Evolutionary conservation across 768 basidiomycete genomes (phyloP).

Genomic region (Naganishia kalamii): DNA sequence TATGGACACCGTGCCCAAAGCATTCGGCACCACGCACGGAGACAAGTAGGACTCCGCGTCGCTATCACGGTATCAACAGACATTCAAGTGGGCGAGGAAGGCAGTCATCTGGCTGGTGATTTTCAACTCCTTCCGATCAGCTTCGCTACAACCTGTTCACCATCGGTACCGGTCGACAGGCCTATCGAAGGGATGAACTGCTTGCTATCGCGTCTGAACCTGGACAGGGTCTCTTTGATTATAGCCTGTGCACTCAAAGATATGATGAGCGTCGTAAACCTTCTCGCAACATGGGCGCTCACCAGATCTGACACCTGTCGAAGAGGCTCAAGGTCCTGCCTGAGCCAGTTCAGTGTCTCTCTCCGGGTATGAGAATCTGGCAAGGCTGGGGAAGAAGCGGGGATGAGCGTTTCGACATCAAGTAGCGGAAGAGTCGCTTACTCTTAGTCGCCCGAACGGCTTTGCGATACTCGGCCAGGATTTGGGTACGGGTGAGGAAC

Average conservation of each 20-base stretch:
- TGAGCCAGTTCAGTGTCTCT: conserved; percentile 43
- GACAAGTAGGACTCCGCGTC: too few relatives aligned
- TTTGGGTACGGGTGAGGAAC: conserved; percentile 11
- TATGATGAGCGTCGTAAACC: background rate
- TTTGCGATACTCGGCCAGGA: conserved; percentile 6
- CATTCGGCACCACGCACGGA: too few relatives aligned
- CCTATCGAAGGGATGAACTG: conserved; percentile 37
- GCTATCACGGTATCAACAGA: too few relatives aligned
- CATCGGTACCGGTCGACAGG: conserved; percentile 24
- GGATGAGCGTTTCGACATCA: background rate
- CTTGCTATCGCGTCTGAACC: conserved; percentile 37
- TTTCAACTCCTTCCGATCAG: background rate
- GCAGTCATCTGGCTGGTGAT: too few relatives aligned
- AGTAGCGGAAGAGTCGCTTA: background rate
- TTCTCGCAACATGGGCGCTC: conserved; percentile 7
- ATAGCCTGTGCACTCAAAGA: conserved; percentile 25
- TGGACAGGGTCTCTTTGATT: conserved; percentile 33
- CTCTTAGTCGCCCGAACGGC: conserved; percentile 1
- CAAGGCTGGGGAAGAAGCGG: conserved; percentile 27
- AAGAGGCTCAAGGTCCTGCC: conserved; percentile 39
- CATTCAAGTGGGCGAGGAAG: too few relatives aligned
- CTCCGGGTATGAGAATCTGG: conserved; percentile 37
- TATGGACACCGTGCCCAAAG: too few relatives aligned
- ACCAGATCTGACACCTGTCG: conserved; percentile 35
- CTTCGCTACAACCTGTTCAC: background rate